These are phyloP conservation scores for Vachellia pachyceras DNA, from an alignment of 306 rosid genomes.

Conservation along the genomic window DNA sequence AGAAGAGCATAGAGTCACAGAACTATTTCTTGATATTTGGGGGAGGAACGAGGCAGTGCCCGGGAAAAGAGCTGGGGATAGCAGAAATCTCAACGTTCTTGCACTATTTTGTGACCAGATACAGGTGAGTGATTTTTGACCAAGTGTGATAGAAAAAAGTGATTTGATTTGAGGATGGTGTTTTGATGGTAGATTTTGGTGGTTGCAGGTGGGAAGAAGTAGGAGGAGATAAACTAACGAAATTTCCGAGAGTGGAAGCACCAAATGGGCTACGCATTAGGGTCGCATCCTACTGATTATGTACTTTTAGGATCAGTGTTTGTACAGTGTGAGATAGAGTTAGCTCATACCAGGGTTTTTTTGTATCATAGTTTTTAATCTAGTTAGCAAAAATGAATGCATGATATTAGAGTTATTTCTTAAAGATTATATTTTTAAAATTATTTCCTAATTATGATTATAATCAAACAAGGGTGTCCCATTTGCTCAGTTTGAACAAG, in stretches of 20 bases:
- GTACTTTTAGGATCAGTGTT: slow-evolving; percentile 32
- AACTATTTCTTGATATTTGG: slow-evolving; percentile 79
- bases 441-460: too few relatives aligned
- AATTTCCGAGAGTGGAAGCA: slow-evolving; percentile 95
- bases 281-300: slow-evolving; percentile 64
- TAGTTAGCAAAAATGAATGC: slow-evolving; percentile 40
- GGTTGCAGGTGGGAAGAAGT: slow-evolving; percentile 94
- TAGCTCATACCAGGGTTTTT: slow-evolving; percentile 33
- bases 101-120: slow-evolving; percentile 90
- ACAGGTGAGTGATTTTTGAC: slow-evolving; percentile 67
- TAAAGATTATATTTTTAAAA: too few relatives aligned
- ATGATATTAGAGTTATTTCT: slow-evolving; percentile 43
- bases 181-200: neutral
- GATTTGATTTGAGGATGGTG: neutral
- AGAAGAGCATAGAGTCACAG: slow-evolving; percentile 63
- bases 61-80: slow-evolving; percentile 94
- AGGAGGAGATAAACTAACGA: slow-evolving; percentile 90
- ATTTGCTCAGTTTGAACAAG: too few relatives aligned
- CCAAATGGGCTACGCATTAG: slow-evolving; percentile 95
- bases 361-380: slow-evolving; percentile 60
- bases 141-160: neutral
- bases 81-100: slow-evolving; percentile 87
- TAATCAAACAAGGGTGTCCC: too few relatives aligned
- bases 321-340: slow-evolving; percentile 58
- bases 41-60: slow-evolving; percentile 89